These are phyloP conservation scores for Kappamyces sp. DNA, from an alignment of 192 early-diverging fungal genomes.

Conservation along the genomic window DNA sequence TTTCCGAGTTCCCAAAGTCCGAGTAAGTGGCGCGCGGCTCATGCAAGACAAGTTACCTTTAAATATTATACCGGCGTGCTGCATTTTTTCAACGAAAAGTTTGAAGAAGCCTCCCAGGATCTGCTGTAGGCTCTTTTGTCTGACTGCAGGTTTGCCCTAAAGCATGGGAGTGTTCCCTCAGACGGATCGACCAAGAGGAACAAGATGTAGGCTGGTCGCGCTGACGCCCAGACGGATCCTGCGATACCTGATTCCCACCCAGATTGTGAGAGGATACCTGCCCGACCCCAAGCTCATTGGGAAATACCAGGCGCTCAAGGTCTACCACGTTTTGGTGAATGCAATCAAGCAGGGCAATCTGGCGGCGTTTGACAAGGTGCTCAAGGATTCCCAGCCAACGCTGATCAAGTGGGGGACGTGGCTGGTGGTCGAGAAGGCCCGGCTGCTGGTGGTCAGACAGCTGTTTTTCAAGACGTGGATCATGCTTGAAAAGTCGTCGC, in stretches of 20 bases:
- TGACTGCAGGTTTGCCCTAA: neutral
- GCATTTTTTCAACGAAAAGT: slow-evolving; percentile 80
- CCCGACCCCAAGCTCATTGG: slow-evolving; percentile 57
- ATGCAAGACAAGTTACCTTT: slow-evolving; percentile 79
- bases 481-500: slow-evolving; percentile 43
- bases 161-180: neutral
- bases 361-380: slow-evolving; percentile 59
- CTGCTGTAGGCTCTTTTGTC: slow-evolving; percentile 10
- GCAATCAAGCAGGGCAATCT: slow-evolving; percentile 73
- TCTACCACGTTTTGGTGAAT: slow-evolving; percentile 61
- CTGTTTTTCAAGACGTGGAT: slow-evolving; percentile 74
- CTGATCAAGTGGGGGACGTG: slow-evolving; percentile 69
- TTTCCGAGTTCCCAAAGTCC: slow-evolving; percentile 47
- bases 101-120: slow-evolving; percentile 43
- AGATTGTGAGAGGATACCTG: slow-evolving; percentile 65
- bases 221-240: slow-evolving; percentile 66
- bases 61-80: slow-evolving; percentile 82
- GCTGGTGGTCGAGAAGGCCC: slow-evolving; percentile 72
- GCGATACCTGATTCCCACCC: slow-evolving; percentile 71
- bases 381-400: slow-evolving; percentile 49
- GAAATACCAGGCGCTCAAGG: slow-evolving; percentile 51
- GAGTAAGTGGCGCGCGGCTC: slow-evolving; percentile 4
- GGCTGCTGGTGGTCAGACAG: slow-evolving; percentile 64
- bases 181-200: neutral
- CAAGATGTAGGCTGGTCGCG: slow-evolving; percentile 24